These are phyloP conservation scores for Pythium guiyangense DNA, from an alignment of 352 stramenopile genomes.

Conservation along the genomic window DNA sequence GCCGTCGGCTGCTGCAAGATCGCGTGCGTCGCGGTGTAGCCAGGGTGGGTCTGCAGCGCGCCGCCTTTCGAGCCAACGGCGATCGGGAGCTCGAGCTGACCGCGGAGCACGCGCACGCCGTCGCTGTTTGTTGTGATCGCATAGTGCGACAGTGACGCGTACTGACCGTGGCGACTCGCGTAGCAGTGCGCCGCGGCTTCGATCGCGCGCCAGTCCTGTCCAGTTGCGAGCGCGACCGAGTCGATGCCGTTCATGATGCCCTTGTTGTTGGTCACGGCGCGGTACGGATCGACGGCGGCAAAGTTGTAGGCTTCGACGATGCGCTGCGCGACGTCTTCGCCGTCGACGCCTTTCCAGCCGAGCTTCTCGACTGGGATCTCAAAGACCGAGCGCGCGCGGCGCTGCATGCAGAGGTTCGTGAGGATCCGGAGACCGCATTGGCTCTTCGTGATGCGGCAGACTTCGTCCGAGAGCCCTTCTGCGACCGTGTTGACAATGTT, in stretches of 20 bases:
- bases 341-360: constrained; percentile 77
- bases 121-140: constrained; percentile 31
- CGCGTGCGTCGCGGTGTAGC: constrained; percentile 68
- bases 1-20: constrained; percentile 74
- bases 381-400: constrained; percentile 58
- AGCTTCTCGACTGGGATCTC: constrained; percentile 73
- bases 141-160: constrained; percentile 79
- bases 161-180: constrained; percentile 69
- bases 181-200: constrained; percentile 82
- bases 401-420: constrained; percentile 87
- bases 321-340: constrained; percentile 60
- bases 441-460: constrained; percentile 58
- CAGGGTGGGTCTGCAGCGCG: constrained; percentile 76
- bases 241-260: constrained; percentile 88
- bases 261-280: constrained; percentile 88
- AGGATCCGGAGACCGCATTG: constrained; percentile 78
- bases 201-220: constrained; percentile 84
- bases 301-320: constrained; percentile 88
- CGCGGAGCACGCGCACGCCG: constrained; percentile 51
- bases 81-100: constrained; percentile 74
- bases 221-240: constrained; percentile 72
- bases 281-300: constrained; percentile 74
- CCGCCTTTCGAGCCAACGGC: constrained; percentile 81
- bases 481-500: constrained; percentile 89
- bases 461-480: constrained; percentile 72